Conservation (phyloP, 805 yeast genomes). For the Lachancea kluyveri region DNA sequence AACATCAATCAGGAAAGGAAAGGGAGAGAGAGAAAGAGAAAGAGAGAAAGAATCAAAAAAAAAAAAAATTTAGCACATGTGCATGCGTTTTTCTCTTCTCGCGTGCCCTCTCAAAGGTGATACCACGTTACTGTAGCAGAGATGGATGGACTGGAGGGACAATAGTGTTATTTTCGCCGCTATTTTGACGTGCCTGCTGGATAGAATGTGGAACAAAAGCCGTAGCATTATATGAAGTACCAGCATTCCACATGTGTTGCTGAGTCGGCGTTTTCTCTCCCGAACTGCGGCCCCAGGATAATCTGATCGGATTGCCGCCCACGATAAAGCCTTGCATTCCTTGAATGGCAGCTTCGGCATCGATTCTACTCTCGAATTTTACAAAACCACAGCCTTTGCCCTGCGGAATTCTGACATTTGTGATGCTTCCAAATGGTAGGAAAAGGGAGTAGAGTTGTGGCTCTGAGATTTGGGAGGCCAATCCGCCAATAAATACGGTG, state of each 20-base stretch:
- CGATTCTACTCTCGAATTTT: slow-evolving; percentile 56
- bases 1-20: too few species aligned
- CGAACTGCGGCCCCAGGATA: slow-evolving; percentile 62
- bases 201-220: slow-evolving; percentile 1
- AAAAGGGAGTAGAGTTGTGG: slow-evolving; percentile 54
- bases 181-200: slow-evolving; percentile 4
- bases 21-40: too few species aligned
- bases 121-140: slow-evolving; percentile 12
- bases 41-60: too few species aligned
- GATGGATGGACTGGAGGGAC: slow-evolving; percentile 20
- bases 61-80: too few species aligned
- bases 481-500: slow-evolving; percentile 74
- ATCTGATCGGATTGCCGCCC: slow-evolving; percentile 65
- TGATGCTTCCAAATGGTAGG: slow-evolving; percentile 66
- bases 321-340: slow-evolving; percentile 75
- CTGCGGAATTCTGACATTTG: slow-evolving; percentile 67
- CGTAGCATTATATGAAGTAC: slow-evolving; percentile 6
- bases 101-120: too few species aligned
- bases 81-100: too few species aligned
- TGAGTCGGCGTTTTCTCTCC: too few species aligned
- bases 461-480: slow-evolving; percentile 53
- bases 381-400: slow-evolving; percentile 81
- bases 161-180: slow-evolving; percentile 7
- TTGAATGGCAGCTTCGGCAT: slow-evolving; percentile 71
- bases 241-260: slow-evolving; percentile 9